These are phyloP conservation scores for Geotrichum cucujoidarum DNA, from an alignment of 1,139 yeast genomes.

Conservation along the genomic window DNA sequence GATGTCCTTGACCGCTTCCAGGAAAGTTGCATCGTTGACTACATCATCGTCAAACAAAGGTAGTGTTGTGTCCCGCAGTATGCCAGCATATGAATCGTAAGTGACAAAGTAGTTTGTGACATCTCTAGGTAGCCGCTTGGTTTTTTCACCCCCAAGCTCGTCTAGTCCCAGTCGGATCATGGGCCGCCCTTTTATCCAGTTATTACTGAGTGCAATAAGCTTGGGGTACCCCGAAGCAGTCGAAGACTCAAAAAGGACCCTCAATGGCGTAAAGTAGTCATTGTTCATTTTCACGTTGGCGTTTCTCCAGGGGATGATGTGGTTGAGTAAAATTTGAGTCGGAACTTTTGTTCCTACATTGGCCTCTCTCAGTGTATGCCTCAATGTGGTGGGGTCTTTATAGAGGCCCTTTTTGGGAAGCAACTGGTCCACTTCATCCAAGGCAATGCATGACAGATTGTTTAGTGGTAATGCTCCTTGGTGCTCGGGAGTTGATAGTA, in stretches of 20 bases:
- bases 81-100: constrained; percentile 12
- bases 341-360: constrained; percentile 18
- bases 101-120: constrained; percentile 18
- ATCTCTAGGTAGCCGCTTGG: constrained; percentile 11
- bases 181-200: constrained; percentile 20
- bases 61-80: constrained; percentile 14
- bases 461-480: constrained; percentile 22
- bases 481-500: constrained; percentile 39
- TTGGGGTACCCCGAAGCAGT: constrained; percentile 20
- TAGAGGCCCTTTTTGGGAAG: constrained; percentile 15
- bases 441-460: constrained; percentile 24
- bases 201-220: constrained; percentile 15
- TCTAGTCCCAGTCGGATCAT: constrained; percentile 21
- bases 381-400: background rate
- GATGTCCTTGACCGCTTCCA: constrained; percentile 9
- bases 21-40: constrained; percentile 7
- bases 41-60: constrained; percentile 13
- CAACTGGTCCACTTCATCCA: constrained; percentile 27
- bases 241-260: constrained; percentile 22
- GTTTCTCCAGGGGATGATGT: constrained; percentile 25
- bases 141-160: constrained; percentile 1
- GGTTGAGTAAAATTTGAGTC: constrained; percentile 23
- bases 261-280: constrained; percentile 20
- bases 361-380: background rate
- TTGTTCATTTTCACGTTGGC: constrained; percentile 17